A percentile compares a stretch with the other conserved stretches of the same genome.
phyloP scores from a whole-genome alignment of 768 basidiomycete genomes.

The Rhodosporidiobolus sp. region DNA sequence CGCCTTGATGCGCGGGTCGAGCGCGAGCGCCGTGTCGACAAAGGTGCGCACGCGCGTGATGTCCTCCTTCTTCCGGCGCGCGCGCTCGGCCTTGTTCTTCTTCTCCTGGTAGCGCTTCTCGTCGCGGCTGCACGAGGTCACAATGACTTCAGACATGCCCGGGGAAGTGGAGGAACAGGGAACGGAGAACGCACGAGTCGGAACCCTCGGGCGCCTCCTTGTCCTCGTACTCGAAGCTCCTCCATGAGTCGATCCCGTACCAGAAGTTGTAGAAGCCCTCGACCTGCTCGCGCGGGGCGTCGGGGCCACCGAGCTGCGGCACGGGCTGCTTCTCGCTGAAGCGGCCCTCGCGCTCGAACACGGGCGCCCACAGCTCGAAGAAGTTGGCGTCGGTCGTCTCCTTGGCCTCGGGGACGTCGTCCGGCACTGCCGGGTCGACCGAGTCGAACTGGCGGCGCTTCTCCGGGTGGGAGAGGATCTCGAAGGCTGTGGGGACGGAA shows the following conservation, averaged over 20 bases:
- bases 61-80: slow-evolving; percentile 95
- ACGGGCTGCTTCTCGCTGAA: slow-evolving; percentile 84
- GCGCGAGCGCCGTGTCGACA: slow-evolving; percentile 74
- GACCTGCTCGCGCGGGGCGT: slow-evolving; percentile 74
- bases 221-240: slow-evolving; percentile 95
- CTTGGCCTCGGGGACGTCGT: slow-evolving; percentile 57
- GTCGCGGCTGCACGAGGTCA: slow-evolving; percentile 65
- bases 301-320: slow-evolving; percentile 67
- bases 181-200: slow-evolving; percentile 65
- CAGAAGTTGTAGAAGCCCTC: slow-evolving; percentile 97
- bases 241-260: slow-evolving; percentile 99
- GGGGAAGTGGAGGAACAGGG: neutral
- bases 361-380: slow-evolving; percentile 69
- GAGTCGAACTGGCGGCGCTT: slow-evolving; percentile 93
- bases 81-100: slow-evolving; percentile 98
- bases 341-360: slow-evolving; percentile 85
- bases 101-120: slow-evolving; percentile 99
- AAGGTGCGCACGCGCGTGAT: slow-evolving; percentile 79
- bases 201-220: slow-evolving; percentile 98
- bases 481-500: slow-evolving; percentile 60
- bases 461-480: slow-evolving; percentile 81
- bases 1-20: slow-evolving; percentile 93
- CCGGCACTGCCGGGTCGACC: slow-evolving; percentile 79
- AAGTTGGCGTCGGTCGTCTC: slow-evolving; percentile 58
- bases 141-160: neutral